A percentile compares a stretch with the other conserved stretches of the same genome.
Conservation (phyloP, 2,329 filamentous ascomycete genomes). For the Elsinoe necatrix region DNA sequence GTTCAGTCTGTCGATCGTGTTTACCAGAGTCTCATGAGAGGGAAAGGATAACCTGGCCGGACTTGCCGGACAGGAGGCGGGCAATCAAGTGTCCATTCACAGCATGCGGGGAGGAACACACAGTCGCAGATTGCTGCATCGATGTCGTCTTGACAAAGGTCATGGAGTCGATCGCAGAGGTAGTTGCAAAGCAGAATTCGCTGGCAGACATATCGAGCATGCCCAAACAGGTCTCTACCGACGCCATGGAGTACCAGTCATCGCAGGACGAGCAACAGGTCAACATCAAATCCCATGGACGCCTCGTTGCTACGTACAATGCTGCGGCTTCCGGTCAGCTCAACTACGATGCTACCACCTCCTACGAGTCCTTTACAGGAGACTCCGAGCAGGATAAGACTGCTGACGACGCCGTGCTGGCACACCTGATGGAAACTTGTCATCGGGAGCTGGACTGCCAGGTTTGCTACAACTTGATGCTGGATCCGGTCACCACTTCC, state of each 20-base stretch:
- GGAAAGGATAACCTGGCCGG: conserved; percentile 68
- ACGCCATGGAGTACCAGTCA: conserved; percentile 29
- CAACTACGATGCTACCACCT: conserved; percentile 47
- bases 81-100: conserved; percentile 67
- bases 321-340: conserved; percentile 56
- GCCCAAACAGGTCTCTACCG: conserved; percentile 32
- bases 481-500: conserved; percentile 73
- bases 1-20: conserved; percentile 66
- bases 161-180: conserved; percentile 50
- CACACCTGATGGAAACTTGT: conserved; percentile 51
- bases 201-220: conserved; percentile 24
- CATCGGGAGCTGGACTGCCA: conserved; percentile 76
- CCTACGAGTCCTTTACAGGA: conserved; percentile 37
- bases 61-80: conserved; percentile 54
- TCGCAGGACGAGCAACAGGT: conserved; percentile 32
- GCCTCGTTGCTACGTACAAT: conserved; percentile 57
- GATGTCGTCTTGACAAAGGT: conserved; percentile 71
- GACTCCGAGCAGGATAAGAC: conserved; percentile 31
- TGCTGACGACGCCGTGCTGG: conserved; percentile 45
- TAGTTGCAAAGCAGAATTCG: conserved; percentile 39
- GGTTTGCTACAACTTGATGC: conserved; percentile 72
- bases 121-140: conserved; percentile 63
- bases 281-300: conserved; percentile 46
- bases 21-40: conserved; percentile 59
- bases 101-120: conserved; percentile 62